phyloP scores from a whole-genome alignment of 176 grass and related monocot genomes.

The Aegilops umbellulata region DNA sequence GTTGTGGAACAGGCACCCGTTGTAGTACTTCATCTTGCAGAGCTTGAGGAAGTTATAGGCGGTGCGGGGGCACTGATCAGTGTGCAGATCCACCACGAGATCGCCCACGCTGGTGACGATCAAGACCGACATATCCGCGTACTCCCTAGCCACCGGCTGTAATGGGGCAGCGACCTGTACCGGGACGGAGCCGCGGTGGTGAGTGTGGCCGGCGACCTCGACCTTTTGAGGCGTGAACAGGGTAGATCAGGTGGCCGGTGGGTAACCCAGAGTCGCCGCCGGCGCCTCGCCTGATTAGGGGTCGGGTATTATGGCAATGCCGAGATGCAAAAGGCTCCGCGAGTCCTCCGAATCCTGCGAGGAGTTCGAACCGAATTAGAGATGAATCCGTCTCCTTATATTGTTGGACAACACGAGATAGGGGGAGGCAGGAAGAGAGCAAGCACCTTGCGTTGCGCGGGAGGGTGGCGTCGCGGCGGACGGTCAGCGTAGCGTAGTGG shows the following conservation, averaged over 20 bases:
- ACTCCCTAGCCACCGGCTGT: background rate
- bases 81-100: conserved; percentile 80
- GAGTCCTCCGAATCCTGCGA: too few relatives aligned
- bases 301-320: too few relatives aligned
- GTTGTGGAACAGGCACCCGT: conserved; percentile 88
- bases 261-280: too few relatives aligned
- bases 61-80: conserved; percentile 66
- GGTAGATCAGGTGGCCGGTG: too few relatives aligned
- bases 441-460: conserved; percentile 54
- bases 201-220: too few relatives aligned
- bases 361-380: background rate
- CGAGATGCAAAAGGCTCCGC: too few relatives aligned
- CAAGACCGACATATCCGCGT: conserved; percentile 65
- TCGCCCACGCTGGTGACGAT: conserved; percentile 86
- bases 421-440: background rate
- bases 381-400: background rate
- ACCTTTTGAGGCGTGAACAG: too few relatives aligned
- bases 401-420: background rate
- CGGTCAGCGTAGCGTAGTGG: conserved; percentile 58
- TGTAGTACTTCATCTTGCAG: conserved; percentile 91
- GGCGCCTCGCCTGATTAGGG: too few relatives aligned
- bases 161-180: too few relatives aligned
- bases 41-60: conserved; percentile 95
- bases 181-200: background rate
- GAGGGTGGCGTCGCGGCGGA: conserved; percentile 57